These are phyloP conservation scores for Globisporangium cederbergense DNA, from an alignment of 352 stramenopile species.

Conservation along the genomic window DNA sequence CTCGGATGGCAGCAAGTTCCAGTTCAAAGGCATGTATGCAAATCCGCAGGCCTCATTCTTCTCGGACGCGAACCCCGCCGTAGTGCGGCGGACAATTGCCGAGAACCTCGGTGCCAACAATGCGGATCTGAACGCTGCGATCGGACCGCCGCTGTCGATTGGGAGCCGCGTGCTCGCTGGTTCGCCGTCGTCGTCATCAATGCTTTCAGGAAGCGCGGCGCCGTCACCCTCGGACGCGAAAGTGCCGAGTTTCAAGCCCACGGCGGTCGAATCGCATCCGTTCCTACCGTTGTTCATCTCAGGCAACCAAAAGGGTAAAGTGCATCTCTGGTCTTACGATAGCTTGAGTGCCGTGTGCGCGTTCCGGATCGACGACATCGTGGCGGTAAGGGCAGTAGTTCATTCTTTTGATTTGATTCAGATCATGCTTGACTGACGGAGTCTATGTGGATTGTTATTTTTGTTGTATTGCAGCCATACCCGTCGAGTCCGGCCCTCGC, in stretches of 20 bases:
- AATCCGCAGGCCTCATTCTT: slow-evolving; percentile 41
- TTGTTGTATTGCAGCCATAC: slow-evolving; percentile 37
- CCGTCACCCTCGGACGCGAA: slow-evolving; percentile 35
- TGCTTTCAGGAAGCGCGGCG: slow-evolving; percentile 14
- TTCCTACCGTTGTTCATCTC: slow-evolving; percentile 79
- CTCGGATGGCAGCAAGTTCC: slow-evolving; percentile 65
- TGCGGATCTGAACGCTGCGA: slow-evolving; percentile 10
- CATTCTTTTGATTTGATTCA: slow-evolving; percentile 1
- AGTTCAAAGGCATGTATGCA: slow-evolving; percentile 81
- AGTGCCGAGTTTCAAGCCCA: slow-evolving; percentile 71
- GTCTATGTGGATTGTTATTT: neutral
- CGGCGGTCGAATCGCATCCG: slow-evolving; percentile 66
- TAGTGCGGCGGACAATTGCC: slow-evolving; percentile 25
- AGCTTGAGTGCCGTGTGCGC: slow-evolving; percentile 62
- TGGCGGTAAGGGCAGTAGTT: slow-evolving; percentile 31
- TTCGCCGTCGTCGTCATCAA: slow-evolving; percentile 17
- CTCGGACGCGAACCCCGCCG: slow-evolving; percentile 22
- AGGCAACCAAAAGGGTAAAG: slow-evolving; percentile 72
- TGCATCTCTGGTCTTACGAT: slow-evolving; percentile 85
- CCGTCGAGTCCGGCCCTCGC: slow-evolving; percentile 53
- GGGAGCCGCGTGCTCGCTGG: slow-evolving; percentile 20
- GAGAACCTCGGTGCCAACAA: slow-evolving; percentile 11
- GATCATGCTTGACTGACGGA: neutral
- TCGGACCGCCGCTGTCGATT: slow-evolving; percentile 19
- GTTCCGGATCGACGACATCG: slow-evolving; percentile 66